Percentiles rank a stretch among this genome's conserved stretches.
phyloP scores from a whole-genome alignment of 495 filamentous ascomycete genomes.

The Xylaria flabelliformis region DNA sequence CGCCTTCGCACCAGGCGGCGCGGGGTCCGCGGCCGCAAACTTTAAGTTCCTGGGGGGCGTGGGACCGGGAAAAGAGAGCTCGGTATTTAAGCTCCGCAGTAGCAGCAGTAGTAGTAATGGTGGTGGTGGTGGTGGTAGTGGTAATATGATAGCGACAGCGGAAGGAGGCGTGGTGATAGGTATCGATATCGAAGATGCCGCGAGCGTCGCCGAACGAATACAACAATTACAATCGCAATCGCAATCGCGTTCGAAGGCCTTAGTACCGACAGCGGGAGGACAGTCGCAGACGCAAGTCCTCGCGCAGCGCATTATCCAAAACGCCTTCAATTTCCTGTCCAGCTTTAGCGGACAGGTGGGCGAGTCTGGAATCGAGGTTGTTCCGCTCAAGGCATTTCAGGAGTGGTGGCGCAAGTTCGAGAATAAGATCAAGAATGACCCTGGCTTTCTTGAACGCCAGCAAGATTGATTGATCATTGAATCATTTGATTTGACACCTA shows the following conservation, averaged over 20 bases:
- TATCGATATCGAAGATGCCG: slow-evolving; percentile 78
- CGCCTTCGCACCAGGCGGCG: slow-evolving; percentile 28
- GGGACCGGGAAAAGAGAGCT: slow-evolving; percentile 84
- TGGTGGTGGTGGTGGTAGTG: neutral
- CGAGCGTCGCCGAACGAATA: slow-evolving; percentile 73
- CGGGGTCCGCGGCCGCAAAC: slow-evolving; percentile 42
- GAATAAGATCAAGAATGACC: slow-evolving; percentile 81
- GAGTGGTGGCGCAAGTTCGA: slow-evolving; percentile 99
- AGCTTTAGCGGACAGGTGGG: slow-evolving; percentile 72
- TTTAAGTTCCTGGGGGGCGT: slow-evolving; percentile 89
- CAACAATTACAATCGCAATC: slow-evolving; percentile 52
- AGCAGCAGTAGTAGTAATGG: no score
- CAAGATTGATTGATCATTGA: slow-evolving; percentile 49
- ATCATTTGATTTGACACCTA: neutral
- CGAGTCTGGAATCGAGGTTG: slow-evolving; percentile 71
- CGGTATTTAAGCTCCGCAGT: slow-evolving; percentile 74
- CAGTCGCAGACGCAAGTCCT: slow-evolving; percentile 71
- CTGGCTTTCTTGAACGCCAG: slow-evolving; percentile 85
- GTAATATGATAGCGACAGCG: neutral
- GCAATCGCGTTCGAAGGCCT: slow-evolving; percentile 35
- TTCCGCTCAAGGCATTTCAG: slow-evolving; percentile 88
- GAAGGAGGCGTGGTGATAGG: slow-evolving; percentile 67
- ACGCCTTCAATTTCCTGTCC: slow-evolving; percentile 96
- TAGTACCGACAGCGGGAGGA: neutral
- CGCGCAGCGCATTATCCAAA: slow-evolving; percentile 91